Base-by-base conservation (phyloP, 306 rosid genomes). In the Malus domestica region DNA sequence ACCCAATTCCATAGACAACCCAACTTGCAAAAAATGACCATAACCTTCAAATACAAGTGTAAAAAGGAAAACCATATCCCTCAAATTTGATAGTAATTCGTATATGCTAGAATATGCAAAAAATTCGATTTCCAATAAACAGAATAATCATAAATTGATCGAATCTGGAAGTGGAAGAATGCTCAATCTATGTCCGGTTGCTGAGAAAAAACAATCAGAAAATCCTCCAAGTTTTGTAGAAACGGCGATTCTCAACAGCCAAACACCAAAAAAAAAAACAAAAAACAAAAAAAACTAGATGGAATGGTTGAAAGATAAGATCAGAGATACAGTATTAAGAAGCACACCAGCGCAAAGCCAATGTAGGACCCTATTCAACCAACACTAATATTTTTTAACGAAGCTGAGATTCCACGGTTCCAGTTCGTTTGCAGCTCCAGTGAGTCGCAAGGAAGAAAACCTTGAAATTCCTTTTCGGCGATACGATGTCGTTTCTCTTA, bases 201-300 rank as follows among this genome's bases (percentile, higher is more conserved):
- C 79, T 32, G 11, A 46, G 4, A 66, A 23, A 25, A 30, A 20
- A 46, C 18, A 46, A 46, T 12, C 23, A 51, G 29, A 79, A 64
- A 79, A 84, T 64, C 72, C 22, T 62, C 67, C 52, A 70, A 59
- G 32, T 30, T 20, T 33, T 42, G 13, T 29, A 46, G 64, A 65
- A 11, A 35, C 42, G 16, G 51, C 8, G 29, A 68, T 10, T 68
- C 82, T 30, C 63, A 63, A 33, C 25, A 61, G 35, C 55, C 70
- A 80, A 71, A 67, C 55, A 38, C 2, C 23, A 51, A n/a, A 58
- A 0, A 45, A 12, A 12, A 1, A 45, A 45, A 45, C 1, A 4
- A 11, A 45, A 16, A 4, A 6, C 4, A 46, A 4, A 46, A 14
- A 1, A 46, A 46, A 14, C 54, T 46, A 46, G 54, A 14, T 46